Conservation (phyloP, 306 rosid genomes). For the Vicia villosa region DNA sequence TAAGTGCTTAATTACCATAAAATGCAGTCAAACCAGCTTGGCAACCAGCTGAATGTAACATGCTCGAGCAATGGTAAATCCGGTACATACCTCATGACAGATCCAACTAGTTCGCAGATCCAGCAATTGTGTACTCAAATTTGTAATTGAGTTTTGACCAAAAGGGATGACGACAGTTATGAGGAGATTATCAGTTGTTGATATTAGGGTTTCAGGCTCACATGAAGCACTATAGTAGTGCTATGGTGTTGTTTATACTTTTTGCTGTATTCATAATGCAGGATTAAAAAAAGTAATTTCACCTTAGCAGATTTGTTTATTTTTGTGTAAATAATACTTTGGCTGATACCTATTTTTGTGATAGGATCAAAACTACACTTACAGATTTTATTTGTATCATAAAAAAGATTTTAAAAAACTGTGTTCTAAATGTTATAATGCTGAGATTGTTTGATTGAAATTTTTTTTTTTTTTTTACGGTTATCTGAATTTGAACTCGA, state of each 20-base stretch:
- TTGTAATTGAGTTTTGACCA: constrained; percentile 57
- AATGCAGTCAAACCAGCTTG: constrained; percentile 75
- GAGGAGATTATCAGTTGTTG: constrained; percentile 33
- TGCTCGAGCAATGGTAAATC: constrained; percentile 83
- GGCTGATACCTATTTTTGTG: constrained; percentile 23
- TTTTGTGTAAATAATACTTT: constrained; percentile 20
- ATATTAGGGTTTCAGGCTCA: constrained; percentile 34
- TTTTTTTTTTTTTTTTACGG: too few species aligned
- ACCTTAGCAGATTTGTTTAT: constrained; percentile 21
- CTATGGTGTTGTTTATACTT: constrained; percentile 24
- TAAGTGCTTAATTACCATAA: not conserved
- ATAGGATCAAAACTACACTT: constrained; percentile 20
- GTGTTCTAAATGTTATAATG: too few species aligned
- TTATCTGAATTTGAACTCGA: too few species aligned
- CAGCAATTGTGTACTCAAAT: constrained; percentile 74
- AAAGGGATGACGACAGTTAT: constrained; percentile 22
- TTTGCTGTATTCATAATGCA: constrained; percentile 3
- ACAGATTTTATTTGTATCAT: not conserved
- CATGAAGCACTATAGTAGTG: constrained; percentile 21
- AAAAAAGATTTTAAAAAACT: not conserved
- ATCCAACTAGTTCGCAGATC: constrained; percentile 67
- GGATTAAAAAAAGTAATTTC: not conserved
- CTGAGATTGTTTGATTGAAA: too few species aligned
- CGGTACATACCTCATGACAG: constrained; percentile 39
- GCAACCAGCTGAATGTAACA: constrained; percentile 70